Conservation (phyloP, 257 asterid genomes). For the Plectranthus barbatus region DNA sequence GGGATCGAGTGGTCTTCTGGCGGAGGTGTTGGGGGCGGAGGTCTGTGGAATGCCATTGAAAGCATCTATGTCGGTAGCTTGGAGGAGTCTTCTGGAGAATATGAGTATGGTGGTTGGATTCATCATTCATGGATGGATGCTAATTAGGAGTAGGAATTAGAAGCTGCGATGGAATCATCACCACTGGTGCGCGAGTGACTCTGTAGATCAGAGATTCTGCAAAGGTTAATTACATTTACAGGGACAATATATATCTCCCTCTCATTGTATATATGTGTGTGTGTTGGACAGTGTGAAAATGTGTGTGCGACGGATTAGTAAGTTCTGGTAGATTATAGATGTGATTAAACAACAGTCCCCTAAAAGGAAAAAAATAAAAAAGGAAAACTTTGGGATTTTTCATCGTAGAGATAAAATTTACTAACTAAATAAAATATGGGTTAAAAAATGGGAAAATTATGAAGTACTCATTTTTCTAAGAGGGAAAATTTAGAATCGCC, state of each 20-base stretch:
- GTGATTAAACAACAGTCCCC: not conserved
- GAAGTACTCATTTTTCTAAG: too few relatives aligned
- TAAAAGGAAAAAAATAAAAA: too few relatives aligned
- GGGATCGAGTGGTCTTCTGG: conserved; percentile 1
- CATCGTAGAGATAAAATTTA: too few relatives aligned
- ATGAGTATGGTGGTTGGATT: not conserved
- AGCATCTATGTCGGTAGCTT: conserved; percentile 8
- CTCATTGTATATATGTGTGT: not conserved
- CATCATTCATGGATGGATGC: conserved; percentile 13
- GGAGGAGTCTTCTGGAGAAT: conserved; percentile 25
- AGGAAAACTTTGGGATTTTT: too few relatives aligned
- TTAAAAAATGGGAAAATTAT: too few relatives aligned
- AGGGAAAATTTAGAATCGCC: too few relatives aligned
- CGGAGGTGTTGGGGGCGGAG: not conserved
- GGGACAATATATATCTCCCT: not conserved
- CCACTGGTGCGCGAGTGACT: not conserved
- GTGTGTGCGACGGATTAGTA: not conserved
- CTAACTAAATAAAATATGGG: too few relatives aligned
- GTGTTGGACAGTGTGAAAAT: not conserved
- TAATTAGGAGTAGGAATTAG: too few relatives aligned
- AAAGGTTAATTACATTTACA: too few relatives aligned
- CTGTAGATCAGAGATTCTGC: not conserved
- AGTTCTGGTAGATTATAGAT: not conserved
- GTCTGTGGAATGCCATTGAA: conserved; percentile 10
- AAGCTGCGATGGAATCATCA: not conserved